Evolutionary conservation across 192 early-diverging fungal species (phyloP), one percentile per base, ranked within the genome.

Genomic region (Powellomyces hirtus): DNA sequence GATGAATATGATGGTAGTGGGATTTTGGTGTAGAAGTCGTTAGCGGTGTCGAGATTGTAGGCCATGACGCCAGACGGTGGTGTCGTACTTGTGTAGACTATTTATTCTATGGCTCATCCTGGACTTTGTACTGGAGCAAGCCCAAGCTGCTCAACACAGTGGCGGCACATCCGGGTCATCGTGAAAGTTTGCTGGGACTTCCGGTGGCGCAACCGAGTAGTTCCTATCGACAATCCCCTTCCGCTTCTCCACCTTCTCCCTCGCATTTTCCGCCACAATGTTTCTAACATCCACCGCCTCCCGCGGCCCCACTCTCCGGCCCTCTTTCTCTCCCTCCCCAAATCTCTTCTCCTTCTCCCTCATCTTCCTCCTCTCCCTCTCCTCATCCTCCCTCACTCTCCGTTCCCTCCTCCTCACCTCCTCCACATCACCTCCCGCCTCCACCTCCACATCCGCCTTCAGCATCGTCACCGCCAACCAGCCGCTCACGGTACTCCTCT

Each of bases 111-210:
- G n/a, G n/a, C n/a, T n/a, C n/a, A n/a, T n/a, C n/a, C n/a, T n/a
- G n/a, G n/a, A n/a, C n/a, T n/a, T n/a, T n/a, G n/a, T n/a, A n/a
- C n/a, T n/a, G n/a, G n/a, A n/a, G n/a, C n/a, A n/a, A n/a, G 40
- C 40, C 40, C 18, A 42, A 42, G 8, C 18, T 42, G 8, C 8
- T 76, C 68, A 84, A 46, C 76, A 79, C 7, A 86, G 59, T 3
- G 84, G 84, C 1, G 84, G 84, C 42, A 86, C 81, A 30, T 76
- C 73, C 10, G 84, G 84, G 65, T 84, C 84, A 72, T 86, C 84
- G 1, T 68, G 65, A 75, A 84, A 86, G 33, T 74, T 81, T 20
- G 68, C 65, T 10, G 72, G 55, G 10, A 56, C 24, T 10, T 24
- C 49, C 20, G 36, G 55, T 6, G 50, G 63, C n/a, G 14, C 45